Evolutionary conservation across 352 stramenopile genomes (phyloP), one percentile per base, ranked within the genome.

Genomic region (Pythium diclinum): DNA sequence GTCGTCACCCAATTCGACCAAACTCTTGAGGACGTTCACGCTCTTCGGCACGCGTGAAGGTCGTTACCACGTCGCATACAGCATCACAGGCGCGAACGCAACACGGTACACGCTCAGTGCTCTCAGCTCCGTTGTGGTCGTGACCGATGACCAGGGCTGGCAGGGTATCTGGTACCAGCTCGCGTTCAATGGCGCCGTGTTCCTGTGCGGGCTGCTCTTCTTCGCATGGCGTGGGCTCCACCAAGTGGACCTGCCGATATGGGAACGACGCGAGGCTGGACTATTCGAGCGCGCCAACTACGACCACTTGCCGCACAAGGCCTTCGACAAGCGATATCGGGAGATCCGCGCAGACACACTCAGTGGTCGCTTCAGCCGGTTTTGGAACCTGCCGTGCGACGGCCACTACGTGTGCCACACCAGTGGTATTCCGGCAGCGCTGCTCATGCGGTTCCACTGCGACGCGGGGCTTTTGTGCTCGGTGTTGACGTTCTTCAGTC

Each of bases 201-300:
- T 91, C 47, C n/a, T 65, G 10, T 61, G 42, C 0, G 81, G 79
- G 0, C 59, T 89, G 49, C 38, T 59, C 2, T 91, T 92, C 65
- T 93, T 93, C 55, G 73, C 71, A 3, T 91, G 76, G 76, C 73
- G 81, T 25, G 73, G 81, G 11, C 34, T 89, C 5, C 79, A 87
- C 32, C 73, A 61, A 28, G 47, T 92, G 5, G 61, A 79, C 23
- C 67, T 91, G 38, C 83, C 83, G 2, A 78, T 91, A 42, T 94
- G 81, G 79, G 66, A 79, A n/a, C 74, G 73, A 2, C 76, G 88
- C 38, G 76, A 78, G 1, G 75, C 74, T 25, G 71, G 71, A 14
- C 76, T 94, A 13, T 94, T 94, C 69, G 77, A 92, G 58, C 84
- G 81, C 33, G 75, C 75, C 49, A 92, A 94, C 72, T 90, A 83